A percentile compares a stretch with the other conserved stretches of the same genome.
These are phyloP conservation scores for Fennellomyces sp. DNA, from an alignment of 371 early-diverging fungal genomes.

Conservation along the genomic window DNA sequence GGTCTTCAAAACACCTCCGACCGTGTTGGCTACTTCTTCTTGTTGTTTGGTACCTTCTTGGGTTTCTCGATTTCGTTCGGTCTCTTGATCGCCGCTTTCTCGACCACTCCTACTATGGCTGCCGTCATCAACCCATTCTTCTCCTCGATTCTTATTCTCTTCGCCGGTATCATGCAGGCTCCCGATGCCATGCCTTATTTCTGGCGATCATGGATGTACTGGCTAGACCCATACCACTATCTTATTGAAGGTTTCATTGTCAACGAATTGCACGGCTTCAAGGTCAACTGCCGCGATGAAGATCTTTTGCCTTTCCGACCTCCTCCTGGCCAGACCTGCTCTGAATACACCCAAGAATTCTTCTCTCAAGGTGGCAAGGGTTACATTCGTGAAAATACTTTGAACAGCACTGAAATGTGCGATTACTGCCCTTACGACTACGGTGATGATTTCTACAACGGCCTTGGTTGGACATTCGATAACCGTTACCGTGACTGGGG, in stretches of 20 bases:
- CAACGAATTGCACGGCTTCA: conserved; percentile 65
- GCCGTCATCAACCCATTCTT: conserved; percentile 77
- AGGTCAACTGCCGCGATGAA: conserved; percentile 49
- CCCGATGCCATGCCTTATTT: conserved; percentile 69
- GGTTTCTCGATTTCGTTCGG: conserved; percentile 74
- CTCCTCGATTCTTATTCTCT: conserved; percentile 69
- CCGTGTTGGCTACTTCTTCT: conserved; percentile 65
- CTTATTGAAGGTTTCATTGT: conserved; percentile 75
- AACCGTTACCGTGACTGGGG: conserved; percentile 71
- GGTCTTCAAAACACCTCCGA: conserved; percentile 57
- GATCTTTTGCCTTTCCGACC: conserved; percentile 56
- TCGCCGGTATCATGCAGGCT: conserved; percentile 77
- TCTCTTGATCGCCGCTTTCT: conserved; percentile 53
- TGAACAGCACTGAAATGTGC: conserved; percentile 56
- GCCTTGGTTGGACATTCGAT: conserved; percentile 62
- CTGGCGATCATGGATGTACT: conserved; percentile 83
- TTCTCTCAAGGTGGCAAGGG: conserved; percentile 52
- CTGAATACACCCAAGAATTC: conserved; percentile 62
- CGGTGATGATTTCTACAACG: conserved; percentile 63
- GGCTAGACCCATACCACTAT: conserved; percentile 71
- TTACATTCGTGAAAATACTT: conserved; percentile 51
- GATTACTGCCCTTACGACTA: conserved; percentile 65
- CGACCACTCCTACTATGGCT: conserved; percentile 65
- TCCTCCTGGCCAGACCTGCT: conserved; percentile 68
- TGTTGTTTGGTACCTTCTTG: conserved; percentile 62